phyloP scores from a whole-genome alignment of 306 rosid species.

The Prunus fruticosa region DNA sequence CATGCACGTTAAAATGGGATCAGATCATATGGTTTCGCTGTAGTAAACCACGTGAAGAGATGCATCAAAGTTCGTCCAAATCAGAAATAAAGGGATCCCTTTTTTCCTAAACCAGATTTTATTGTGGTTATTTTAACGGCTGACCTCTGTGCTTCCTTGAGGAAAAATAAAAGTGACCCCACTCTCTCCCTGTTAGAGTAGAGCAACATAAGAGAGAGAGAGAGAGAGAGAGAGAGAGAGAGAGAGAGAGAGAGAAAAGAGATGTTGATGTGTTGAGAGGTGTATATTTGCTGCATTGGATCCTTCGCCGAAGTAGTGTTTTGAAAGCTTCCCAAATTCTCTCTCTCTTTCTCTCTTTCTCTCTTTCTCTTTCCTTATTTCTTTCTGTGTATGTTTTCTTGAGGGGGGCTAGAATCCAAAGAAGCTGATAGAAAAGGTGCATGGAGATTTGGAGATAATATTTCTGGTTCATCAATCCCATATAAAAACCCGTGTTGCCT shows the following conservation, averaged over 20 bases:
- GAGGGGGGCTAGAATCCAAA: conserved; percentile 40
- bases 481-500: conserved; percentile 2
- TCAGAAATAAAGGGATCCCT: conserved; percentile 10
- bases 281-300: conserved; percentile 57
- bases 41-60: conserved; percentile 48
- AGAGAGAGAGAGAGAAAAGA: too few relatives aligned
- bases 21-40: conserved; percentile 23
- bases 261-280: conserved; percentile 1
- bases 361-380: conserved; percentile 22
- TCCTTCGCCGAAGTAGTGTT: conserved; percentile 64
- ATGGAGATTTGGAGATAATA: conserved; percentile 11
- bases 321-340: conserved; percentile 15
- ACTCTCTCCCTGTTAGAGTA: conserved; percentile 4
- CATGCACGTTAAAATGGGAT: conserved; percentile 35
- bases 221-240: too few relatives aligned
- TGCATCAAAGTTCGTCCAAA: conserved; percentile 42
- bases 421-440: conserved; percentile 21
- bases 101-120: conserved; percentile 27
- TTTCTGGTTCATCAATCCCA: neutral
- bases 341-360: neutral
- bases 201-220: conserved; percentile 22
- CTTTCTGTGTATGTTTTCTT: conserved; percentile 23
- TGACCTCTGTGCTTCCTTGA: conserved; percentile 11
- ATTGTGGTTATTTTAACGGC: conserved; percentile 17
- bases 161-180: neutral